Base-by-base conservation (phyloP, 2,329 filamentous ascomycete species). In the Rosellinia necatrix region DNA sequence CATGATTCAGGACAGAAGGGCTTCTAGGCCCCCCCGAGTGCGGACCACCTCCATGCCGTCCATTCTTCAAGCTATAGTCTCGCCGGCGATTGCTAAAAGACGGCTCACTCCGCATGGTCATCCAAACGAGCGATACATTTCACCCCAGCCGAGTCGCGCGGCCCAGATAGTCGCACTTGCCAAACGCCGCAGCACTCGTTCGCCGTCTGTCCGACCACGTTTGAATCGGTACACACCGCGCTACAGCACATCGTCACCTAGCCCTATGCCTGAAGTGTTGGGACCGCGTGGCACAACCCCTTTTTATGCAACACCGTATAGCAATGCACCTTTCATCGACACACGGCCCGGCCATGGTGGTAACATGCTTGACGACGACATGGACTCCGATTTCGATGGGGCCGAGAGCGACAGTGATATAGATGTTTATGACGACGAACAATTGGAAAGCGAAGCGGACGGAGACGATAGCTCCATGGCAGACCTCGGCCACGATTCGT, bases 231-330 rank as follows among this genome's bases (percentile, higher is more conserved):
- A 80, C 59, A 85, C 83, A 0, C 83, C 84, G 0, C 77, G 82
- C 22, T 81, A 78, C 75, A 85, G 80, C 54, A 70, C 68, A 21
- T 74, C 73, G 25, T 82, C 72, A 52, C 78, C 73, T 43, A 82
- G 73, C 65, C 75, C 77, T 4, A 69, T 73, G 58, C 74, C 72
- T 3, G 66, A 72, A 27, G 67, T 67, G 3, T 53, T 71, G 4
- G 68, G 68, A 5, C 53, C 70, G 51, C 71, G 78, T 27, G 71
- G 71, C 12, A 77, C 76, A 10, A 84, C 81, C 0, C 88, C 87
- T 0, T 85, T 85, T 61, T 92, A 92, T 66, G 87, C 88, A 2
- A 92, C 89, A 0, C 89, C 89, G 0, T 80, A 87, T 67, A 91
- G 88, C 66, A 87, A 85, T 58, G 82, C 78, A 3, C 78, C 83